Base-by-base conservation (phyloP, 192 early-diverging fungal genomes). In the Cladochytrium replicatum region DNA sequence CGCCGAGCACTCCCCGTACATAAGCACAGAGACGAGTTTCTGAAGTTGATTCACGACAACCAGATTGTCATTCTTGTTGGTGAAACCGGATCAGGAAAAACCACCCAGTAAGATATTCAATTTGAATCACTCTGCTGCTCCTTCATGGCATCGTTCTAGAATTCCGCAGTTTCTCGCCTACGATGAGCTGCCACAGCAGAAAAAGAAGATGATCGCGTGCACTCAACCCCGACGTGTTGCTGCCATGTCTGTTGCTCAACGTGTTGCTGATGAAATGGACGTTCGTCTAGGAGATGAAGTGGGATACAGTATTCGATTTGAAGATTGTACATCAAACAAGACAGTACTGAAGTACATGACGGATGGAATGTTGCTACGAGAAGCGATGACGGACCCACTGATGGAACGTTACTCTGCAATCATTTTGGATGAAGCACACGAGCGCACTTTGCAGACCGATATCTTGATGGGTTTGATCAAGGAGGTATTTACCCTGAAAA, bases 181-280 rank as follows among this genome's bases (percentile, higher is more conserved):
- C 50, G 93, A 99, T 68, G 81, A 88, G 50, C 73, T 95, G 41
- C 93, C 96, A 29, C 91, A 76, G 39, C 24, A 29, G 15, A 86
- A 91, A 45, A 83, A 84, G 26, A 90, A 83, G 54, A 81, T 89
- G 71, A 89, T 97, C 63, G 96, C 93, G 9, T 99, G 96, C 69
- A 99, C 96, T 30, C 96, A 99, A 57, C 96, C 96, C 13, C 86
- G 96, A 62, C 83, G 96, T 72, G 91, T 99, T 24, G 94, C 96
- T 5, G 96, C 96, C n/a, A 99, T 91, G 88, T 95, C 92, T 29
- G 94, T 99, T 32, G 94, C 96, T 8, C 84, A 91, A 66, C 93
- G 96, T 72, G 96, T 99, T 11, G 85, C 94, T 2, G 93, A 97
- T 49, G 96, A 99, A 52, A 66, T 99, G 74, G 93, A 95, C 54